phyloP scores from a whole-genome alignment of 2,329 filamentous ascomycete species.

The Fusarium beomiforme region DNA sequence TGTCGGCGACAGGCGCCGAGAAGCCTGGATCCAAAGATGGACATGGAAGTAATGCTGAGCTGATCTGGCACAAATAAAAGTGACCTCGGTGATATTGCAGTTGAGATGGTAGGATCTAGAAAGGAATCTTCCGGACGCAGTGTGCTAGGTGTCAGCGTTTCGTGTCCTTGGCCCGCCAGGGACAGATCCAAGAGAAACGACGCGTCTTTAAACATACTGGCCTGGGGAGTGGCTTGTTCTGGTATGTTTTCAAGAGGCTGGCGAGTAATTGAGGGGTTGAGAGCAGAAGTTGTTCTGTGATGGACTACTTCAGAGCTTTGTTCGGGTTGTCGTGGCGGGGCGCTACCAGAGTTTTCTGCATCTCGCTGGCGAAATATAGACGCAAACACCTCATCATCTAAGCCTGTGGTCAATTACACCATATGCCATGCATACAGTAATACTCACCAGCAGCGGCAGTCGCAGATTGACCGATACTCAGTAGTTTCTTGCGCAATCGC shows the following conservation, averaged over 20 bases:
- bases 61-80: neutral
- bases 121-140: neutral
- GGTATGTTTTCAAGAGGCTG: neutral
- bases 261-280: accelerated
- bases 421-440: neutral
- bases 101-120: neutral
- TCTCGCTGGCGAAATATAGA: neutral
- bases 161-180: neutral
- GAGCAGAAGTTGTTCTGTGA: neutral
- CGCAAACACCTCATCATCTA: neutral
- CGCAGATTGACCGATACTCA: neutral
- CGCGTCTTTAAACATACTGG: neutral
- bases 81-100: neutral
- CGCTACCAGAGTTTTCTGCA: neutral
- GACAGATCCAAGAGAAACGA: neutral
- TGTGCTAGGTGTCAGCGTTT: neutral
- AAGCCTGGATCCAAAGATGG: neutral
- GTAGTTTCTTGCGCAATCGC: neutral
- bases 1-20: neutral
- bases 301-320: neutral
- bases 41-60: neutral
- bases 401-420: neutral
- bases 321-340: neutral
- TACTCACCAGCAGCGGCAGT: neutral
- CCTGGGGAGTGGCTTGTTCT: neutral